Conservation (phyloP, 331 rosid genomes). For the Dryas integrifolia region DNA sequence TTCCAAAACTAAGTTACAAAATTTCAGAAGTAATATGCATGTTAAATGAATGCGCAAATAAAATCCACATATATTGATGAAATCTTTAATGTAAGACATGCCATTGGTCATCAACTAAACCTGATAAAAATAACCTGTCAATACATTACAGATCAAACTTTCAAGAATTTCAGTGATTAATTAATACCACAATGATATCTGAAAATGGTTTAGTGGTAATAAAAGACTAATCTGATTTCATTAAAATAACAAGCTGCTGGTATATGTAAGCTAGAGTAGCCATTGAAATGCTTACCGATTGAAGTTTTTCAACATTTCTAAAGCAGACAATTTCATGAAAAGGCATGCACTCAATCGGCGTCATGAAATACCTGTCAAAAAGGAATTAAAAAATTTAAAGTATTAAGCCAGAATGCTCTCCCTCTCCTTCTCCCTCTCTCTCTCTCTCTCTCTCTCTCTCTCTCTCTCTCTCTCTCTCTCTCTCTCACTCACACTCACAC, state of each 20-base stretch:
- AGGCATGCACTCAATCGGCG: constrained; percentile 65
- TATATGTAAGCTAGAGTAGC: constrained; percentile 14
- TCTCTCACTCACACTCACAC: too few relatives aligned
- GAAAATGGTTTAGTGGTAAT: neutral
- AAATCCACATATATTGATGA: too few relatives aligned
- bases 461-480: too few relatives aligned
- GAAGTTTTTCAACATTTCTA: constrained; percentile 77
- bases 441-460: neutral
- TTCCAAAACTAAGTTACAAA: neutral
- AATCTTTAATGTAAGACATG: neutral
- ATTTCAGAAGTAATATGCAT: neutral
- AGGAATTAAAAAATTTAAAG: constrained; percentile 16
- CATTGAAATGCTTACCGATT: constrained; percentile 53
- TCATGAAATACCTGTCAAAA: constrained; percentile 60
- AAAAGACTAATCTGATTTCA: neutral
- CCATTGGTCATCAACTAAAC: neutral
- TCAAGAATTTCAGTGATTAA: neutral
- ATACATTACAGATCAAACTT: neutral
- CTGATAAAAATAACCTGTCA: neutral
- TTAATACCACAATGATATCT: neutral
- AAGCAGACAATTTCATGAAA: constrained; percentile 77
- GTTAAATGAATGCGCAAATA: neutral
- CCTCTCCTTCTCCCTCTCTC: neutral
- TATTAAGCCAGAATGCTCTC: constrained; percentile 9
- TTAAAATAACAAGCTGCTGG: neutral